These are phyloP conservation scores for Paraphaeosphaeria sporulosa DNA, from an alignment of 2,329 filamentous ascomycete species.

Conservation along the genomic window DNA sequence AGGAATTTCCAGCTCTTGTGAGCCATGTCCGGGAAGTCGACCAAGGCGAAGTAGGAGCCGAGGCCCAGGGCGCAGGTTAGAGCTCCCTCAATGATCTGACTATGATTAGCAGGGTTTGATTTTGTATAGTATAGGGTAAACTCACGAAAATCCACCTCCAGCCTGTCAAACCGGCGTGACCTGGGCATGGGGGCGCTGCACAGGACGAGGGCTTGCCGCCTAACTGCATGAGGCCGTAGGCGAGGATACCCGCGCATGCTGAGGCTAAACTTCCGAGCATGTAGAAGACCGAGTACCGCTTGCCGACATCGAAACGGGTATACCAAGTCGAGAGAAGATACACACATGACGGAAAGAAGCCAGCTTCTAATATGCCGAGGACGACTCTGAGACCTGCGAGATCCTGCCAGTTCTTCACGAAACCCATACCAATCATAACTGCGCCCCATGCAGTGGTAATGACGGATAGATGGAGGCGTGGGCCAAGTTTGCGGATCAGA, in stretches of 20 bases:
- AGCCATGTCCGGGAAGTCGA: constrained; percentile 56
- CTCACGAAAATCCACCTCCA: constrained; percentile 55
- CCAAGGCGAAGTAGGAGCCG: constrained; percentile 52
- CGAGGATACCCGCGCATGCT: constrained; percentile 72
- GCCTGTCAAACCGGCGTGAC: constrained; percentile 53
- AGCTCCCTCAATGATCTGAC: constrained; percentile 50
- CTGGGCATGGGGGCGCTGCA: background rate
- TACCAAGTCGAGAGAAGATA: constrained; percentile 57
- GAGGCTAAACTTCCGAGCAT: constrained; percentile 71
- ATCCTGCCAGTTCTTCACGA: constrained; percentile 44
- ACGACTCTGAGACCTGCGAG: constrained; percentile 49
- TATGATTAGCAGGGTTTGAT: too few species aligned
- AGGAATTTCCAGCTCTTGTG: constrained; percentile 55
- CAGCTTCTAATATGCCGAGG: constrained; percentile 52
- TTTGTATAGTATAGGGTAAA: too few species aligned
- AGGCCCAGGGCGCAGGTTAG: constrained; percentile 52
- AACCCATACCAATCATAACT: constrained; percentile 55
- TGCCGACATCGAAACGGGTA: constrained; percentile 70
- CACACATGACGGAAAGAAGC: constrained; percentile 53
- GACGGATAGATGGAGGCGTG: constrained; percentile 44
- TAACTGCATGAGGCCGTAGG: constrained; percentile 74
- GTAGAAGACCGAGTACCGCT: constrained; percentile 74
- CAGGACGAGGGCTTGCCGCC: constrained; percentile 49
- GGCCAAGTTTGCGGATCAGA: constrained; percentile 52
- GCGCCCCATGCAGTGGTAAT: constrained; percentile 52